phyloP scores from a whole-genome alignment of 2,329 filamentous ascomycete species.

The Pseudogymnoascus sp. region DNA sequence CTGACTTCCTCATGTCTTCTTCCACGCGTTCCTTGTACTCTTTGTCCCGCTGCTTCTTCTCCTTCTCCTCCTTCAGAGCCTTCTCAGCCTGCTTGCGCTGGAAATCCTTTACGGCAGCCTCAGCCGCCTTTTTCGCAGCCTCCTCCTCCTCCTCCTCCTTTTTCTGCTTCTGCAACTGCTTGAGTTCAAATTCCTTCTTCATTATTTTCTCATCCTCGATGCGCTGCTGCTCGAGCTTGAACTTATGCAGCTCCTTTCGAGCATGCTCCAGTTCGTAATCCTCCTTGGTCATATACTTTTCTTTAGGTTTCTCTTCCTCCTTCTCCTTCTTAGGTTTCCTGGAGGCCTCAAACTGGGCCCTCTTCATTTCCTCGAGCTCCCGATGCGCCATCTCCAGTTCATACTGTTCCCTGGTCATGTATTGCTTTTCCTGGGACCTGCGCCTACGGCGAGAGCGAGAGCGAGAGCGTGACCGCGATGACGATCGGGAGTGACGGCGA shows the following conservation, averaged over 20 bases:
- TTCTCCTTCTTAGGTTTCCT: slow-evolving; percentile 33
- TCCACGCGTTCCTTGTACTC: slow-evolving; percentile 42
- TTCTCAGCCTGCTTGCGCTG: slow-evolving; percentile 29
- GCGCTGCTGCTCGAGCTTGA: slow-evolving; percentile 36
- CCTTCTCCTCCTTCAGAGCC: slow-evolving; percentile 30
- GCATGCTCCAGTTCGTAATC: slow-evolving; percentile 39
- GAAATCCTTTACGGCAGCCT: slow-evolving; percentile 46
- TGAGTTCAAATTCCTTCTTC: slow-evolving; percentile 42
- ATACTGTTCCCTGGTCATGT: slow-evolving; percentile 37
- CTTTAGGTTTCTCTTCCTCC: background rate
- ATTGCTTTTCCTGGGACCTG: slow-evolving; percentile 11
- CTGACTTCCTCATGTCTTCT: slow-evolving; percentile 49
- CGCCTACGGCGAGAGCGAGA: slow-evolving; percentile 26
- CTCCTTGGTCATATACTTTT: slow-evolving; percentile 33
- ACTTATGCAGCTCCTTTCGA: slow-evolving; percentile 37
- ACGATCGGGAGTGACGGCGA: slow-evolving; percentile 14
- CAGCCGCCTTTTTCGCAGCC: slow-evolving; percentile 41
- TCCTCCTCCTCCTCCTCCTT: slow-evolving; percentile 39
- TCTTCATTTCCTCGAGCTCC: slow-evolving; percentile 31
- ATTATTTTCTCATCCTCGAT: slow-evolving; percentile 43
- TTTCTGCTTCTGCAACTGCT: slow-evolving; percentile 39
- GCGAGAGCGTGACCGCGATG: slow-evolving; percentile 29
- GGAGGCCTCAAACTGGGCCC: slow-evolving; percentile 34
- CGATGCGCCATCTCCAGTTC: slow-evolving; percentile 30
- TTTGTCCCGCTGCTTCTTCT: slow-evolving; percentile 28